A percentile compares a stretch with the other conserved stretches of the same genome.
phyloP scores from a whole-genome alignment of 2,329 filamentous ascomycete genomes.

The Fusarium fujikuroi region DNA sequence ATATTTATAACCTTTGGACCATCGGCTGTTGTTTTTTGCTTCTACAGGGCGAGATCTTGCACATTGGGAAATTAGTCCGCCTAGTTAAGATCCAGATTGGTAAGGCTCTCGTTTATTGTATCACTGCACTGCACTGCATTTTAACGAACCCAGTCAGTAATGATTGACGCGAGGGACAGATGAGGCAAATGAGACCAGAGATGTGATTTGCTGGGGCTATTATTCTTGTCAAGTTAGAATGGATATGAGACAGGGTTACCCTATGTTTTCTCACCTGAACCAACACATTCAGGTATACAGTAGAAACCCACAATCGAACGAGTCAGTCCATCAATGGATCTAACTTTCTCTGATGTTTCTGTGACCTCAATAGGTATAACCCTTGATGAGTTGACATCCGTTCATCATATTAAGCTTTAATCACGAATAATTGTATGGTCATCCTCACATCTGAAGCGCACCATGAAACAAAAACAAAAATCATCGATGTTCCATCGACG shows the following conservation, averaged over 20 bases:
- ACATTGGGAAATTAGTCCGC: slow-evolving; percentile 13
- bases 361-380: too few species aligned
- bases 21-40: neutral
- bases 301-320: neutral
- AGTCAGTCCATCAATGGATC: neutral
- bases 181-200: neutral
- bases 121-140: neutral
- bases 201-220: neutral
- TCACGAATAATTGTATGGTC: fast-evolving
- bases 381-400: neutral
- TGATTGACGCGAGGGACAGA: neutral
- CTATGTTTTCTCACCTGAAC: neutral
- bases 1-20: slow-evolving; percentile 7
- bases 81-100: neutral
- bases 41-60: neutral
- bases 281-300: neutral
- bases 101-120: neutral
- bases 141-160: neutral
- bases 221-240: too few species aligned
- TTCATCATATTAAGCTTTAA: neutral
- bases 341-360: neutral
- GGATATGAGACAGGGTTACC: neutral
- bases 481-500: neutral
- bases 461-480: fast-evolving
- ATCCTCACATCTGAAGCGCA: neutral